Conservation (phyloP, 2,329 filamentous ascomycete species). For the Scedosporium boydii region DNA sequence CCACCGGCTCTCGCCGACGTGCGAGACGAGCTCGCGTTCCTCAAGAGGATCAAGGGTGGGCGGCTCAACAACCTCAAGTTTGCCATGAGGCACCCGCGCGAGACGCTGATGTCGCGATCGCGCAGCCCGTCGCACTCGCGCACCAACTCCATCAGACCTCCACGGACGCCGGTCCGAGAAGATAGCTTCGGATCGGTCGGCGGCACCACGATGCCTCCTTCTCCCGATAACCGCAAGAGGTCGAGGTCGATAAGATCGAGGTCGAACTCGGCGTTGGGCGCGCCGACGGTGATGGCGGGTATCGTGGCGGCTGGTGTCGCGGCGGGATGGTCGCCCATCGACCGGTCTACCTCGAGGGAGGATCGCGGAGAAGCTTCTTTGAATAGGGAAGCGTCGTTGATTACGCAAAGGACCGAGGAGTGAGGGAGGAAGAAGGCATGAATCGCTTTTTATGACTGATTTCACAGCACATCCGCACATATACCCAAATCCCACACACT, state of each 20-base stretch:
- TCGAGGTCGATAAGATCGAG: constrained; percentile 58
- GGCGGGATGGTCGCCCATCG: constrained; percentile 66
- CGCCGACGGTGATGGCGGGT: constrained; percentile 73
- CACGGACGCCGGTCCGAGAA: constrained; percentile 53
- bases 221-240: constrained; percentile 51
- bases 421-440: neutral
- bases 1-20: constrained; percentile 66
- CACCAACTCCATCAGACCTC: constrained; percentile 51
- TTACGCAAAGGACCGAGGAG: neutral
- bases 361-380: neutral
- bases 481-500: neutral
- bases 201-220: constrained; percentile 36
- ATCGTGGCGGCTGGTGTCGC: constrained; percentile 69
- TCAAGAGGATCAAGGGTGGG: constrained; percentile 72
- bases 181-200: constrained; percentile 39
- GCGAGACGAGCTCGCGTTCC: constrained; percentile 69
- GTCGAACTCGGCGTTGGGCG: constrained; percentile 62
- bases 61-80: constrained; percentile 75
- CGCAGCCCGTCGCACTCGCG: constrained; percentile 55
- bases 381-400: neutral
- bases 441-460: neutral
- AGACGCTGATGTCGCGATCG: constrained; percentile 53
- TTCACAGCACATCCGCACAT: neutral
- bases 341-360: constrained; percentile 23
- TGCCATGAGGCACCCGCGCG: constrained; percentile 64